Base-by-base conservation (phyloP, 768 basidiomycete genomes). In the Cystofilobasidium bisporidii region DNA sequence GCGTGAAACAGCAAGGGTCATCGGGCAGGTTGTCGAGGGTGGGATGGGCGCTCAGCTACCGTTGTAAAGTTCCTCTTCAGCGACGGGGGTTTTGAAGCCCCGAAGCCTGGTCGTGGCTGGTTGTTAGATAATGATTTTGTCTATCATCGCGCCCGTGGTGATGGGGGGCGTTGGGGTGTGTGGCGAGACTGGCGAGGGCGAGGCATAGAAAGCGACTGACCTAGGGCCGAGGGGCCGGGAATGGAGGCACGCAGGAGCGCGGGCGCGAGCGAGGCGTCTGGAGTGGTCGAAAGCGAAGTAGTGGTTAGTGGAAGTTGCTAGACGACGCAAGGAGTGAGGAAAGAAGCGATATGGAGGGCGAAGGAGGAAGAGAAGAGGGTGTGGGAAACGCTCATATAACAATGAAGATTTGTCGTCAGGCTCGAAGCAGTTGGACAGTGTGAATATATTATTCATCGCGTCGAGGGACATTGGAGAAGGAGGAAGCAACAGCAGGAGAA, bases 31-130 rank as follows among this genome's bases (percentile, higher is more conserved):
- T n/a, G n/a, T n/a, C n/a, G n/a, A n/a, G n/a, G n/a, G n/a, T n/a
- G n/a, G n/a, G n/a, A n/a, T n/a, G n/a, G n/a, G n/a, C 47, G 47
- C 47, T 48, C 47, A 48, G 47, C 24, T 48, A 48, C 47, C 47
- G 47, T 48, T 48, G 47, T 48, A 48, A 47, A n/a, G 47, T 48
- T 48, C 47, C 22, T 48, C 47, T 48, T 17, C 2, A n/a, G 2
- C 8, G 22, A 3, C 22, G 17, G 4, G 47, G 47, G 47, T 48
- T 48, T n/a, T 48, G 47, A 48, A 48, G 47, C 47, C 47, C 4
- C 11, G 5, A n/a, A n/a, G 22, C 15, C 22, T 2, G 4, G 47
- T 48, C 47, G 47, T 48, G 22, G 47, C 24, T 48, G 47, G 3
- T 48, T 48, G n/a, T 48, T 36, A 36, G 36, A 36, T 36, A 36